Percentiles rank a stretch among this genome's conserved stretches.
phyloP scores from a whole-genome alignment of 176 grass and related monocot species.

The Aegilops longissima region DNA sequence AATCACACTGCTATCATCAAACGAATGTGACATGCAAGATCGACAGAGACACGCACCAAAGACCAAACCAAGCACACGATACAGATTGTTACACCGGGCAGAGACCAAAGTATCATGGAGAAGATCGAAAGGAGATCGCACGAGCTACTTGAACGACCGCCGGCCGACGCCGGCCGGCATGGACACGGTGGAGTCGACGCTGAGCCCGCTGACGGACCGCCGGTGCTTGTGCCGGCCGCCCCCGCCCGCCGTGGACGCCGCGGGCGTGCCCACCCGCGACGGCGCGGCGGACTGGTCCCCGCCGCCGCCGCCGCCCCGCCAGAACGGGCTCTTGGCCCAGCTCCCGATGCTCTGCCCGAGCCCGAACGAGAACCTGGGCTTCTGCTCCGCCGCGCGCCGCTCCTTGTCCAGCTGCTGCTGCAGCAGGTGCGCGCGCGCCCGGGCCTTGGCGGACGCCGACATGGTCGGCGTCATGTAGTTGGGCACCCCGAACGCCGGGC shows the following conservation, averaged over 20 bases:
- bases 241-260: slow-evolving; percentile 39
- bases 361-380: slow-evolving; percentile 70
- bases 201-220: slow-evolving; percentile 61
- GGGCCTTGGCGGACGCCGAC: slow-evolving; percentile 80
- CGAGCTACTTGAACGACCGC: slow-evolving; percentile 57
- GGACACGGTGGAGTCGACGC: slow-evolving; percentile 81
- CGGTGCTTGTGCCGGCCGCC: slow-evolving; percentile 46
- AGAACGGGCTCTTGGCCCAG: slow-evolving; percentile 67
- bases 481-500: slow-evolving; percentile 63
- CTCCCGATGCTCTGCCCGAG: slow-evolving; percentile 59
- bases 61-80: slow-evolving; percentile 38
- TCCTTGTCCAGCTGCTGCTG: slow-evolving; percentile 27
- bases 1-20: neutral
- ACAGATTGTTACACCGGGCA: slow-evolving; percentile 16
- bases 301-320: slow-evolving; percentile 30
- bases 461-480: slow-evolving; percentile 96
- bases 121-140: neutral
- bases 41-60: slow-evolving; percentile 20
- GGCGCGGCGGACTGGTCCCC: neutral
- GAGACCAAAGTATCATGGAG: neutral
- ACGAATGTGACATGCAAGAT: neutral
- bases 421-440: slow-evolving; percentile 34
- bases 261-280: slow-evolving; percentile 38
- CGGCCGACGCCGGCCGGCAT: slow-evolving; percentile 65
- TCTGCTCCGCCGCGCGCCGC: slow-evolving; percentile 46